Base-by-base conservation (phyloP, 1,284 basidiomycete genomes). In the Exsudoporus floridanus region DNA sequence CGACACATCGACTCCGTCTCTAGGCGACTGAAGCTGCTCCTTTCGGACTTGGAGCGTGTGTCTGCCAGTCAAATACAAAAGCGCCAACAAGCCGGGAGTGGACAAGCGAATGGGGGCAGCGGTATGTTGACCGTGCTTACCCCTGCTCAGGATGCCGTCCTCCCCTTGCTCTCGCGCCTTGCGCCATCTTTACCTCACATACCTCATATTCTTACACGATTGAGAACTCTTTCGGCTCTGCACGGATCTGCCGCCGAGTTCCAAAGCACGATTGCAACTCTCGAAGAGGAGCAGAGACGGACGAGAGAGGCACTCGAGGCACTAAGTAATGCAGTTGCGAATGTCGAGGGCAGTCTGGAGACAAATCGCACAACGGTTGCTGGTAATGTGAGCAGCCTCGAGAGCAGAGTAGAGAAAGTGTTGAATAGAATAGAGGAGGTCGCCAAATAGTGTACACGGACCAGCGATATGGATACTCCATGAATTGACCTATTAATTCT, bases 1-100 rank as follows among this genome's bases (percentile, higher is more conserved):
- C 86, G 94, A 7, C 95, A 99, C 68, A 87, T 99, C 35, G 96
- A 99, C 70, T 90, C 93, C n/a, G 91, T 98, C 58, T 94, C 94
- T 1, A 84, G 95, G 16, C 86, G 96, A 8, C 84, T 98, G 59
- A 99, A 98, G 65, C 77, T 98, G 9, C 83, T 98, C 16, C 80
- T 96, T 8, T 89, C 93, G 0, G 96, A 99, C 69, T 82, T 99
- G 50, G 96, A 98, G 55, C 85, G 94, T 18, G 83, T 88, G 1
- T 86, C 89, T 4, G 52, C 64, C 10, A 66, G 50, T 27, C 66
- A 68, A 37, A 13, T 18, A 5, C 70, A 70, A 38, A 71, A 66
- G 27, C 49, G 79, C 80, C 42, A 64, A 55, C 76, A 46, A 73
- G 77, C 54, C n/a, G 54, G 43, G n/a, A n/a, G 34, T 8, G 41